Base-by-base conservation (phyloP, 2,329 filamentous ascomycete genomes). In the Ophiostoma triangulosporum region DNA sequence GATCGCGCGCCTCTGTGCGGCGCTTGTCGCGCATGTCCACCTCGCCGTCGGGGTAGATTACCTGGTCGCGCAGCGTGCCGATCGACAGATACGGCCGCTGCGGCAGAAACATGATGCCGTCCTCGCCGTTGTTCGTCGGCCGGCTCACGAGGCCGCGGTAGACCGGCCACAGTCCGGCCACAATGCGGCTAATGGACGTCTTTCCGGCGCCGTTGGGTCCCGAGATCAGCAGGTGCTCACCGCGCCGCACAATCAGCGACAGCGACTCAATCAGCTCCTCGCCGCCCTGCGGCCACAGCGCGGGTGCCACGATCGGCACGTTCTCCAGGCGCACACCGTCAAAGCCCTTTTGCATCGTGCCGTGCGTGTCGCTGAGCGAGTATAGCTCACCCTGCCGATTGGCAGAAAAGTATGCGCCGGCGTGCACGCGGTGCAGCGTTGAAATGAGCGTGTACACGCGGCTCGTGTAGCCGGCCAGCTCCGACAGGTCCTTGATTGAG, bases 61-160 rank as follows among this genome's bases (percentile, higher is more conserved):
- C 88, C 70, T 98, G 94, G 63, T 98, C 94, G 26, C 93, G 84
- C 9, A 97, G 74, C 1, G 93, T 97, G 33, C 93, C 93, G 22
- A 91, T 86, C 65, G 84, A 91, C 32, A 97, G 78, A 63, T 97
- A 97, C 0, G 91, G 89, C 15, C 91, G 78, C 66, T 98, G 93
- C 0, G 93, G 93, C 11, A 98, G 76, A 70, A 98, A 97, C 90
- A 98, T 97, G 70, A 98, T 95, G 56, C 93, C 93, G 59, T 97
- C 91, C 57, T 84, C 77, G 36, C 89, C 89, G 40, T 80, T 78
- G 36, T 73, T 77, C 63, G 93, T 88, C 3, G 93, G 91, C 1
- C 90, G 81, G 55, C 86, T 94, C 17, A 96, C 88, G 2, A 98
- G 75, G 3, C 93, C 93, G 45, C 93, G 85, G 65, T 97, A 98